Conservation (phyloP, 495 filamentous ascomycete genomes). For the Neurospora sp. region DNA sequence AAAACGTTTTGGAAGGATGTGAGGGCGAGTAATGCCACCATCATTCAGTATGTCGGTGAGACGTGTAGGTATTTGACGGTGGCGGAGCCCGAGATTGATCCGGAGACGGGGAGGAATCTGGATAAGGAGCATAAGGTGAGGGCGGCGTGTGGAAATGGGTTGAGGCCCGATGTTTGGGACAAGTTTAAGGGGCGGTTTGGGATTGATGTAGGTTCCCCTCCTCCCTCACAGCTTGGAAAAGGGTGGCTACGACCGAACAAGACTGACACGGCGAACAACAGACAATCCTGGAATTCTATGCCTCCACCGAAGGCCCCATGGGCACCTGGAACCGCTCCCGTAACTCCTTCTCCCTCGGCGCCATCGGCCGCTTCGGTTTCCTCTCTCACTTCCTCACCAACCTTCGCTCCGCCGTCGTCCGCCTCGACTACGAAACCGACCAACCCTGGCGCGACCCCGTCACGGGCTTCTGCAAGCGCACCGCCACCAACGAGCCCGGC, state of each 20-base stretch:
- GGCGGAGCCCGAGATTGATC: constrained; percentile 54
- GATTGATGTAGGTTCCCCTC: no score
- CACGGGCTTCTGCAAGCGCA: constrained; percentile 60
- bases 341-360: constrained; percentile 65
- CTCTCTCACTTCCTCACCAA: constrained; percentile 45
- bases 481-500: constrained; percentile 54
- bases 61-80: constrained; percentile 83
- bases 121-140: constrained; percentile 71
- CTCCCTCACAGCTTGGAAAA: no score
- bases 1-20: constrained; percentile 75
- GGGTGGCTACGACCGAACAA: no score
- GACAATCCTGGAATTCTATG: constrained; percentile 80
- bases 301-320: constrained; percentile 66
- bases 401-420: constrained; percentile 44
- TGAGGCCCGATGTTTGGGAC: constrained; percentile 87
- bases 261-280: no score
- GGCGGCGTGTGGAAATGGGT: constrained; percentile 76
- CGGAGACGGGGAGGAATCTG: constrained; percentile 55
- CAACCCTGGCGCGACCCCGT: constrained; percentile 57
- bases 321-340: constrained; percentile 64
- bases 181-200: constrained; percentile 78
- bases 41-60: constrained; percentile 93
- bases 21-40: constrained; percentile 57
- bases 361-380: constrained; percentile 67
- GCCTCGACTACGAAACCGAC: constrained; percentile 62